Base-by-base conservation (phyloP, 2,329 filamentous ascomycete species). In the Coleophoma cylindrospora region DNA sequence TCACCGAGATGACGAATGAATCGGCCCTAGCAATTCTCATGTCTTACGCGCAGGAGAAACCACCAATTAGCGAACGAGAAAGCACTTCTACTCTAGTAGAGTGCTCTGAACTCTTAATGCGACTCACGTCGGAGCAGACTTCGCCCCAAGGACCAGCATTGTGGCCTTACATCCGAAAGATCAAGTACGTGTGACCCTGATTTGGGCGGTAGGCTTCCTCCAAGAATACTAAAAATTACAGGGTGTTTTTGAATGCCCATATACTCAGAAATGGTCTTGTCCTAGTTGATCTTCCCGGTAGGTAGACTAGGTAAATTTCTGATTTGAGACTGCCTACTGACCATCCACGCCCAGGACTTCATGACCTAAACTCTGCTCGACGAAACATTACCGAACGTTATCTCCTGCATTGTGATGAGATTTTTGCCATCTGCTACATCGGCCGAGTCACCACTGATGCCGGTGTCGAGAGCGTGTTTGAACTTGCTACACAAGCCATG, bases 321-420 rank as follows among this genome's bases (percentile, higher is more conserved):
- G 33, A 47, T 9, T 14, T 19, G 38, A 47, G 14, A 38, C 45
- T 47, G 11, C 21, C 11, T 17, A 12, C 43, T 21, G 17, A 15
- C 11, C 32, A 36, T 22, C 34, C n/a, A 45, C 34, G 13, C 36
- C 15, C 36, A 73, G 74, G 74, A 0, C 68, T 77, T 9, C 72
- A 70, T 1, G 74, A 77, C 56, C 49, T 70, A 22, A 77, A 77
- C 54, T 62, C 67, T 3, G 73, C 73, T 11, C 65, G 74, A 3
- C 59, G 65, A 34, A 62, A 58, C 19, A 69, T 75, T 14, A 74
- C 74, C 0, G 73, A 77, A 50, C 64, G 68, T 0, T 76, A 75
- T 48, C 43, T 77, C 1, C 55, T 70, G 2, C 37, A 69, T 32
- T 77, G 74, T 48, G 56, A 78, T 47, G 73, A 75, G 50, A 73